A percentile compares a stretch with the other conserved stretches of the same genome.
Conservation (phyloP, 2,329 filamentous ascomycete genomes). For the Macroventuria anomochaeta region DNA sequence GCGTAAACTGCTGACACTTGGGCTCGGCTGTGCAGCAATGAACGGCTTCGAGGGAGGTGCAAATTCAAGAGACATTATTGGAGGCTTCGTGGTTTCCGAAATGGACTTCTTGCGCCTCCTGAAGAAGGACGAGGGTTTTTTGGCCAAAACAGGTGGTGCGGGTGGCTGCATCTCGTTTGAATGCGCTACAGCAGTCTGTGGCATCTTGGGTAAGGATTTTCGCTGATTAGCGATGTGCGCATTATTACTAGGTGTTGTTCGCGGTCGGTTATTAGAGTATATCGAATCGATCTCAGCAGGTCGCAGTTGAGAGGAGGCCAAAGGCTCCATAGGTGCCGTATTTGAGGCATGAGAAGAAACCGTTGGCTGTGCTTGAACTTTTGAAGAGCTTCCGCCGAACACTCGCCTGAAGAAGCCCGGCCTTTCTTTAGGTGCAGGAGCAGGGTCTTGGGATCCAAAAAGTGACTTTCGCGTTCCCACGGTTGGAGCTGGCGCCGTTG, state of each 20-base stretch:
- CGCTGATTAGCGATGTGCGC: conserved; percentile 57
- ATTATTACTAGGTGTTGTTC: conserved; percentile 49
- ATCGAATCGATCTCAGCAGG: conserved; percentile 38
- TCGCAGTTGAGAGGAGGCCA: conserved; percentile 27
- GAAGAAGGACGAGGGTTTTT: conserved; percentile 95
- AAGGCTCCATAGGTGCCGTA: conserved; percentile 24
- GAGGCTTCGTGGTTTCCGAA: conserved; percentile 69
- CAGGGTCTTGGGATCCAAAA: conserved; percentile 49
- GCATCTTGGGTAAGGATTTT: conserved; percentile 50
- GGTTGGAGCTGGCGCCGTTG: conserved; percentile 60
- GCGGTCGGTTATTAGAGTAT: conserved; percentile 43
- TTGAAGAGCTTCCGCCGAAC: conserved; percentile 73
- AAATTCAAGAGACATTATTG: conserved; percentile 58
- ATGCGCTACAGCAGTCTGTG: conserved; percentile 34
- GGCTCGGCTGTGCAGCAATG: conserved; percentile 49
- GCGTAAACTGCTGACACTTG: conserved; percentile 77
- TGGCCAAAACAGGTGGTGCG: conserved; percentile 64
- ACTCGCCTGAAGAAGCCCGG: conserved; percentile 93
- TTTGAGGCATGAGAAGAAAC: conserved; percentile 11
- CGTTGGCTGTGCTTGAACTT: conserved; percentile 52
- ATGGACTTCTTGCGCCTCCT: conserved; percentile 90
- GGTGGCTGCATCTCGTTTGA: conserved; percentile 33
- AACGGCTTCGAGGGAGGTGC: conserved; percentile 40
- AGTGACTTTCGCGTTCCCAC: conserved; percentile 59
- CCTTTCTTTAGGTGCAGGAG: conserved; percentile 62